Conservation (phyloP, 1,139 yeast genomes). For the Nadsonia commutata region DNA sequence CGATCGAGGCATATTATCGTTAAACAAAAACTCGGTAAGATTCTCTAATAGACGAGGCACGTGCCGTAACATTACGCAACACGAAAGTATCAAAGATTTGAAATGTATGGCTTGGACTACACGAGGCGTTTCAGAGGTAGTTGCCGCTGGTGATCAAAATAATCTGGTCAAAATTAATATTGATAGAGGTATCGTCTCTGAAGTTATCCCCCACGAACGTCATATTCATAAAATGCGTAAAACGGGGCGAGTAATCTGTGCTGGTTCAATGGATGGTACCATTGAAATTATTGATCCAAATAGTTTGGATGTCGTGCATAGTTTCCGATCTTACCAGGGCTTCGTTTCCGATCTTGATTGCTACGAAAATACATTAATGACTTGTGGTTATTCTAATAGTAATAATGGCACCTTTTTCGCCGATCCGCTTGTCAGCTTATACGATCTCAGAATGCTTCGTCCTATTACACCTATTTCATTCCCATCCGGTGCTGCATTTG, state of each 20-base stretch:
- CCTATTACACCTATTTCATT: conserved; percentile 73
- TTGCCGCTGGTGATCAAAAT: conserved; percentile 33
- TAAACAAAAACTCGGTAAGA: conserved; percentile 19
- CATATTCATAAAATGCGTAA: conserved; percentile 31
- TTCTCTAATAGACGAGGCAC: conserved; percentile 25
- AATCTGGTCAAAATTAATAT: conserved; percentile 47
- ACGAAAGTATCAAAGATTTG: conserved; percentile 17
- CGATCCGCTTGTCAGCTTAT: conserved; percentile 76
- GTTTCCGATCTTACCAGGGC: conserved; percentile 62
- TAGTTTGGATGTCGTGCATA: conserved; percentile 38
- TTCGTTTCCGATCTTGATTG: conserved; percentile 66
- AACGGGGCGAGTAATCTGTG: conserved; percentile 29
- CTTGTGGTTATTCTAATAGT: conserved; percentile 68
- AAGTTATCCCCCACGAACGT: conserved; percentile 22
- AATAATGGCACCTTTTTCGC: conserved; percentile 31
- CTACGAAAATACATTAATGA: conserved; percentile 59
- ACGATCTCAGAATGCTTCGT: conserved; percentile 62
- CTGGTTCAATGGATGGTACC: conserved; percentile 56
- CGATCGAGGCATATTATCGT: conserved; percentile 22
- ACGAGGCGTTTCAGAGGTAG: conserved; percentile 26
- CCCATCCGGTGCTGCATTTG: conserved; percentile 81
- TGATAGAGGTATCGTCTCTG: conserved; percentile 31
- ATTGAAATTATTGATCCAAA: conserved; percentile 68
- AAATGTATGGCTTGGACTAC: conserved; percentile 19
- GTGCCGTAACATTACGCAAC: conserved; percentile 16